phyloP scores from a whole-genome alignment of 2,329 filamentous ascomycete genomes.

The Alternaria arborescens region DNA sequence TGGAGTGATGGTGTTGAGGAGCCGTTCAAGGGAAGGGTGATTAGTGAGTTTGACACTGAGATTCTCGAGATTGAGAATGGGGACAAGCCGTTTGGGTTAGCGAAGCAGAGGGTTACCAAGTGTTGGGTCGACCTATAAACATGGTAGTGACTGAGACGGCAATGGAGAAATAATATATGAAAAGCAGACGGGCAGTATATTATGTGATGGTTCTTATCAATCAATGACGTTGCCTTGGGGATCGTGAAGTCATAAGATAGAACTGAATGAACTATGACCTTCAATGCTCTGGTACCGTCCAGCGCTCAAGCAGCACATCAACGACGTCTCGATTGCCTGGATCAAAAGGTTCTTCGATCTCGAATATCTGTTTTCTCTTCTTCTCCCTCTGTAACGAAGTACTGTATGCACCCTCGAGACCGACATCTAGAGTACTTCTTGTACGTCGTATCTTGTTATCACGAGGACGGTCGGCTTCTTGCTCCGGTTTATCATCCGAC shows the following conservation, averaged over 20 bases:
- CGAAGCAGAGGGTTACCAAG: constrained; percentile 35
- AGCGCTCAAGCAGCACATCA: constrained; percentile 29
- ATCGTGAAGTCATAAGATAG: neutral
- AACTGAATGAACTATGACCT: neutral
- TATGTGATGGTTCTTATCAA: neutral
- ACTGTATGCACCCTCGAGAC: neutral
- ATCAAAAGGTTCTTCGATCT: neutral
- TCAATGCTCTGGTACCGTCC: constrained; percentile 19
- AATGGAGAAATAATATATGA: neutral
- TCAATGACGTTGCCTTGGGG: neutral
- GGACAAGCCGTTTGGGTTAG: constrained; percentile 32
- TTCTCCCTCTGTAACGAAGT: neutral
- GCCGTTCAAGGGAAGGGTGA: constrained; percentile 33
- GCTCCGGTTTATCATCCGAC: neutral
- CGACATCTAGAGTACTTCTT: neutral
- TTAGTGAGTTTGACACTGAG: constrained; percentile 34
- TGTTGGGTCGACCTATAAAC: constrained; percentile 39
- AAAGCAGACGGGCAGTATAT: neutral
- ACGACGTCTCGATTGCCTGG: constrained; percentile 20
- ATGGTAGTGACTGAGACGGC: neutral
- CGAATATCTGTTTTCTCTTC: neutral
- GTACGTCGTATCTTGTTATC: neutral
- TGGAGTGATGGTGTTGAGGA: constrained; percentile 38
- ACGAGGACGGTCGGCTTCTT: neutral
- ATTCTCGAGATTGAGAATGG: constrained; percentile 37